phyloP scores from a whole-genome alignment of 73 alveolate species.

The Paramecium octaurelia region DNA sequence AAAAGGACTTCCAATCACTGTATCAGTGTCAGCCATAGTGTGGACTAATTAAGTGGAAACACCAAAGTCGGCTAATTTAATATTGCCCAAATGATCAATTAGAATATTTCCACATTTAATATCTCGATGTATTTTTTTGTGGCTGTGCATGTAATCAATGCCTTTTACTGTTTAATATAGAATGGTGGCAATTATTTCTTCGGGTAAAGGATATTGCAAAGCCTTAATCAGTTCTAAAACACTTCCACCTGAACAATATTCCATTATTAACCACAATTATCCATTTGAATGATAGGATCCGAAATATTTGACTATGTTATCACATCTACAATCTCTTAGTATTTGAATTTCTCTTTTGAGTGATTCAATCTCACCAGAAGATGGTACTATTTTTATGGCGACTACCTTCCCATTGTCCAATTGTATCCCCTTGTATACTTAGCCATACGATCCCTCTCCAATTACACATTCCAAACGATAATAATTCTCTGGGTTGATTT shows the following conservation, averaged over 20 bases:
- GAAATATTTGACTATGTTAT: conserved; percentile 85
- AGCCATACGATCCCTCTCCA: conserved; percentile 96
- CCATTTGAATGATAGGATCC: conserved; percentile 86
- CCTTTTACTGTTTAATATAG: conserved; percentile 59
- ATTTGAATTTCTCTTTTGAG: conserved; percentile 81
- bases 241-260: conserved; percentile 93
- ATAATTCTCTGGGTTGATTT: conserved; percentile 65
- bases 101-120: conserved; percentile 87
- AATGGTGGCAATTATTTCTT: conserved; percentile 66
- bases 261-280: conserved; percentile 95
- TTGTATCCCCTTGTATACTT: conserved; percentile 89
- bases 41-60: conserved; percentile 72
- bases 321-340: conserved; percentile 84
- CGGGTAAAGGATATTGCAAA: conserved; percentile 72
- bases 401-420: conserved; percentile 81
- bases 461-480: conserved; percentile 76
- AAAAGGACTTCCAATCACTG: conserved; percentile 94
- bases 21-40: conserved; percentile 65
- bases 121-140: conserved; percentile 90
- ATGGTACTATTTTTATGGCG: conserved; percentile 86
- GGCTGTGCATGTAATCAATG: conserved; percentile 80
- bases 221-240: conserved; percentile 87
- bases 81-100: conserved; percentile 74
- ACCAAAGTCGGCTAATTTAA: conserved; percentile 90
- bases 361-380: conserved; percentile 47